A percentile compares a stretch with the other conserved stretches of the same genome.
Conservation (phyloP, 345 rosid species). For the Citrus unshiu region DNA sequence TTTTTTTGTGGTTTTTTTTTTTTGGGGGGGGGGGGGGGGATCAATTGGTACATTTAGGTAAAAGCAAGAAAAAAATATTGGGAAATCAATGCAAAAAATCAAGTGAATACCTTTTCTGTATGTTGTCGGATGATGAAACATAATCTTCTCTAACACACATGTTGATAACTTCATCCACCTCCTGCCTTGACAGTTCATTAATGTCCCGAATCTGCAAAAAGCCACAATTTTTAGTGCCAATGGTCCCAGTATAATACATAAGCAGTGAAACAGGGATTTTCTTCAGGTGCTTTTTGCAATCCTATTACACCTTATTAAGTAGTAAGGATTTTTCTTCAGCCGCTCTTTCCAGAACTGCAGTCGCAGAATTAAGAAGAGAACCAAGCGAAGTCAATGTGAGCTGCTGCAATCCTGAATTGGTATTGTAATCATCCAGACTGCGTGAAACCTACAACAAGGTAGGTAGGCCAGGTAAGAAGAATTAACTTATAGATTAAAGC, state of each 20-base stretch:
- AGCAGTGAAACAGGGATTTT: not conserved
- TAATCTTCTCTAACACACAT: constrained; percentile 56
- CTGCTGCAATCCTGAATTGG: constrained; percentile 52
- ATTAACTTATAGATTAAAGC: not conserved
- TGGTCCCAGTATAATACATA: not conserved
- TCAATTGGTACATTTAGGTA: not conserved
- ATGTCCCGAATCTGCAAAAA: constrained; percentile 70
- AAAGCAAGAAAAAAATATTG: not conserved
- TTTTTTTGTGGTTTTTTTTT: too few species aligned
- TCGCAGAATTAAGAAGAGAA: constrained; percentile 62
- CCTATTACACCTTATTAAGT: constrained; percentile 57
- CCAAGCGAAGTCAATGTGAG: constrained; percentile 62
- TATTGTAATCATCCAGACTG: constrained; percentile 30
- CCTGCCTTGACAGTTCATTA: constrained; percentile 93
- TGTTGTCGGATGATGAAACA: constrained; percentile 65
- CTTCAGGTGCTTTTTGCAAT: not conserved
- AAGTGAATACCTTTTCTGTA: constrained; percentile 66
- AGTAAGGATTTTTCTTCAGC: constrained; percentile 83
- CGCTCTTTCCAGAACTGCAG: constrained; percentile 74
- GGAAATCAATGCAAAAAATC: not conserved
- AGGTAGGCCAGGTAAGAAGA: constrained; percentile 4
- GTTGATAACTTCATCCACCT: constrained; percentile 82
- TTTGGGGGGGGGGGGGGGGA: too few species aligned
- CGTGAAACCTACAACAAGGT: constrained; percentile 51
- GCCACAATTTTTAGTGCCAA: constrained; percentile 3